These are phyloP conservation scores for Backusella circina DNA, from an alignment of 192 early-diverging fungal genomes.

Conservation along the genomic window DNA sequence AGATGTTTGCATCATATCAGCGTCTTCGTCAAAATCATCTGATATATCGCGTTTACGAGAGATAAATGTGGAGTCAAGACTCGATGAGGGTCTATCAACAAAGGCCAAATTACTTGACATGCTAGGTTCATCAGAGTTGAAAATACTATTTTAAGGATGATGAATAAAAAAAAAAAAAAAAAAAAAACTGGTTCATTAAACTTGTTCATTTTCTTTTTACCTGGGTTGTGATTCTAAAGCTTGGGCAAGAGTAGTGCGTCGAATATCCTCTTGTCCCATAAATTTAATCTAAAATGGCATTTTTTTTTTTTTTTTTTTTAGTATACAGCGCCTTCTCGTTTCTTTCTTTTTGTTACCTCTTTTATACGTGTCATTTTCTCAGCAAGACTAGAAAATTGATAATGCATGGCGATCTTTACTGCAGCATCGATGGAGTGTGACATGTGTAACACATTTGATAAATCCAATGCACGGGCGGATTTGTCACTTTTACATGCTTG, in stretches of 20 bases:
- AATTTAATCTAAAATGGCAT: neutral
- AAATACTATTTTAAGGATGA: neutral
- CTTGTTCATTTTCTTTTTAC: too few species aligned
- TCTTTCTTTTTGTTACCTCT: slow-evolving; percentile 20
- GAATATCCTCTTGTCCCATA: neutral
- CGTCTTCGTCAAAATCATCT: neutral
- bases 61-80: neutral
- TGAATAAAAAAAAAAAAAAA: neutral
- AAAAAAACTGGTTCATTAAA: neutral
- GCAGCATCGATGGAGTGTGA: slow-evolving; percentile 76
- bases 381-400: slow-evolving; percentile 64
- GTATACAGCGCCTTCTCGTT: too few species aligned
- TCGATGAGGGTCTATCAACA: neutral
- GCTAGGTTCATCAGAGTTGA: neutral
- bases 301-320: too few species aligned
- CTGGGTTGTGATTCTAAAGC: neutral
- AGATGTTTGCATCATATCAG: neutral
- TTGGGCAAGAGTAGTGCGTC: neutral
- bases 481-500: slow-evolving; percentile 77
- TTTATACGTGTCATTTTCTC: slow-evolving; percentile 64
- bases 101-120: slow-evolving; percentile 15
- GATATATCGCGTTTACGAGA: neutral
- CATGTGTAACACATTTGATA: slow-evolving; percentile 58
- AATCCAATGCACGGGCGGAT: slow-evolving; percentile 74
- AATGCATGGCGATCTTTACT: slow-evolving; percentile 74